Percentiles rank a stretch among this genome's conserved stretches.
Conservation (phyloP, 345 rosid species). For the Eucalyptus cloeziana region DNA sequence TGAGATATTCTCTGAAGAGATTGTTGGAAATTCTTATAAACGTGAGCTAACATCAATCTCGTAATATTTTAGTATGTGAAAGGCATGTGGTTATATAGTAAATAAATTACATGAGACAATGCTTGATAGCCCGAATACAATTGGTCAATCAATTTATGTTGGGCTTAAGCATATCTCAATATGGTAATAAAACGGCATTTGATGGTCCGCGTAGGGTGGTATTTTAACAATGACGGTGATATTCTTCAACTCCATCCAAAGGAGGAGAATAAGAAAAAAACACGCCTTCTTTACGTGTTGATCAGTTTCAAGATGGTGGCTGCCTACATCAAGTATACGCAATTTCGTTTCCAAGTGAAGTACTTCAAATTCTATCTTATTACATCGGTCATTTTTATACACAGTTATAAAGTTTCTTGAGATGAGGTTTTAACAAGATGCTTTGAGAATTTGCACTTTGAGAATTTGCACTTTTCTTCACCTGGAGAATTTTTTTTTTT, state of each 20-base stretch:
- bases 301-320: background rate
- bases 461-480: background rate
- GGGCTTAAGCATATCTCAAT: background rate
- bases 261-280: background rate
- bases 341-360: background rate
- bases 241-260: background rate
- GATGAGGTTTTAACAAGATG: background rate
- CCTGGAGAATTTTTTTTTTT: background rate
- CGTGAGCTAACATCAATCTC: background rate
- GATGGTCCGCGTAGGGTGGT: background rate
- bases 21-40: background rate
- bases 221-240: background rate
- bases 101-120: background rate
- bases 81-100: background rate
- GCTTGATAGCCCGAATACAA: background rate
- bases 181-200: background rate
- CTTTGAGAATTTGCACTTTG: background rate
- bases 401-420: background rate
- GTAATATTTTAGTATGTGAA: background rate
- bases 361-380: background rate
- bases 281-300: background rate
- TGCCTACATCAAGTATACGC: background rate
- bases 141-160: background rate
- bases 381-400: background rate
- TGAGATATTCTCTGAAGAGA: background rate